Evolutionary conservation across 345 rosid species (phyloP).

Genomic region (Angophora floribunda): DNA sequence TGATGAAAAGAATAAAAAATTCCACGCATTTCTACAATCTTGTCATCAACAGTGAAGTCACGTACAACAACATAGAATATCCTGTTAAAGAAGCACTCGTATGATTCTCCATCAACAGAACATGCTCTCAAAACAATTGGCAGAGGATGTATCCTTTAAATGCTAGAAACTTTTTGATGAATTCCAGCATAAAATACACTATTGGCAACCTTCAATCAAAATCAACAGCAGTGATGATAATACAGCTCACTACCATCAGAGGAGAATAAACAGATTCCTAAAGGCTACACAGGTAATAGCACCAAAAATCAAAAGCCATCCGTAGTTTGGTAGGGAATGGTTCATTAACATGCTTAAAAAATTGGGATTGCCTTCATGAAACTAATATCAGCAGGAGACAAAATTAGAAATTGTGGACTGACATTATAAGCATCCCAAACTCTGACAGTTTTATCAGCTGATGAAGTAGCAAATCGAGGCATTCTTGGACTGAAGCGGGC

Average conservation of each 20-base stretch:
- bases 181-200: background rate
- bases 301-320: background rate
- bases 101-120: background rate
- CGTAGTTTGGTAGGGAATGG: background rate
- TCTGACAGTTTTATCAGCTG: conserved; percentile 64
- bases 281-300: background rate
- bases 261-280: background rate
- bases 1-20: background rate
- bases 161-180: background rate
- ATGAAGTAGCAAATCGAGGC: conserved; percentile 53
- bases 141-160: background rate
- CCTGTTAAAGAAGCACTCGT: background rate
- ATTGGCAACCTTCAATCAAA: background rate
- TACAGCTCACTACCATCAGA: background rate
- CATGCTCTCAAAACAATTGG: background rate
- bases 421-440: conserved; percentile 66
- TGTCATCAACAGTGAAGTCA: background rate
- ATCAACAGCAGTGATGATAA: background rate
- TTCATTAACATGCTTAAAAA: background rate
- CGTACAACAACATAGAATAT: background rate
- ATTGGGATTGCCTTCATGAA: background rate
- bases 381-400: background rate
- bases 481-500: conserved; percentile 60
- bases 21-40: background rate
- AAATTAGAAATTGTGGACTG: conserved; percentile 3